These are phyloP conservation scores for Suhomyces canberraensis DNA, from an alignment of 805 yeast genomes.

Conservation along the genomic window DNA sequence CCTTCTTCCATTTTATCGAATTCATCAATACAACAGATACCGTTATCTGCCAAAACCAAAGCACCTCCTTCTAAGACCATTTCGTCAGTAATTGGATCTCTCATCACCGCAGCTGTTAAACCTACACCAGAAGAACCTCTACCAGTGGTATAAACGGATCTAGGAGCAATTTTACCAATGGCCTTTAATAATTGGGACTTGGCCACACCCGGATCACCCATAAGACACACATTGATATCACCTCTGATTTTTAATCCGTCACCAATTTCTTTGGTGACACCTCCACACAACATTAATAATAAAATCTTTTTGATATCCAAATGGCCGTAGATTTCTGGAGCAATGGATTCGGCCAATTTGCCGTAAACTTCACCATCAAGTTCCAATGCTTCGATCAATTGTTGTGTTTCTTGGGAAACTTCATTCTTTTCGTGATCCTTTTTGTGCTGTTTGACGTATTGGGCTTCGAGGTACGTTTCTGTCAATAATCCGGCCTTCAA, in stretches of 20 bases:
- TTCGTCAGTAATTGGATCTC: conserved; percentile 98
- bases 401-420: conserved; percentile 53
- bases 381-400: conserved; percentile 53
- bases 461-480: conserved; percentile 90
- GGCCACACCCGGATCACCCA: conserved; percentile 99
- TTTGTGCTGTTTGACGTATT: conserved; percentile 81
- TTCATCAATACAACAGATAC: conserved; percentile 98
- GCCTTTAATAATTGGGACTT: conserved; percentile 93
- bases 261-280: conserved; percentile 90
- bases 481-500: conserved; percentile 89
- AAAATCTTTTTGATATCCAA: conserved; percentile 90
- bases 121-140: conserved; percentile 99
- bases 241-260: conserved; percentile 98
- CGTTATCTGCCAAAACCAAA: conserved; percentile 92
- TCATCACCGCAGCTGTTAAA: conserved; percentile 97
- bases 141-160: conserved; percentile 97
- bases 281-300: conserved; percentile 82
- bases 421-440: conserved; percentile 72
- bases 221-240: conserved; percentile 88
- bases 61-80: conserved; percentile 99
- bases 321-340: conserved; percentile 97
- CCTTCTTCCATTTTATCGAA: conserved; percentile 98
- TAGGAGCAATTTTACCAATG: conserved; percentile 87
- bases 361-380: conserved; percentile 71
- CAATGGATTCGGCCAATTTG: conserved; percentile 80